These are phyloP conservation scores for Avena insularis DNA, from an alignment of 176 grass and related monocot genomes.

Conservation along the genomic window DNA sequence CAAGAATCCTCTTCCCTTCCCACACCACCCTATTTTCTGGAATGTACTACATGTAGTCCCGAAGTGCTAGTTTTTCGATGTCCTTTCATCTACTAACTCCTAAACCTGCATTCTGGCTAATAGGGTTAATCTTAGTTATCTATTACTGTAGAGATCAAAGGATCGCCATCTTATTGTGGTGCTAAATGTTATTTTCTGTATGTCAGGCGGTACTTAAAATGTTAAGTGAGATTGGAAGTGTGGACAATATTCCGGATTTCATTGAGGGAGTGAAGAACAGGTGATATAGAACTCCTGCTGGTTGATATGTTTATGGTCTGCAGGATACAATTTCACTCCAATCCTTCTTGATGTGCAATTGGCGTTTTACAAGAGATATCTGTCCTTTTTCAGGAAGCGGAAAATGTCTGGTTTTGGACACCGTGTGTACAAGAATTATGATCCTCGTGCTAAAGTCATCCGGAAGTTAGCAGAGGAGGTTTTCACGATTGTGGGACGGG, in stretches of 20 bases:
- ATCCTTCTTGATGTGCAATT: conserved; percentile 12
- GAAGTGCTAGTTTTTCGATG: not conserved
- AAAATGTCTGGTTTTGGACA: conserved; percentile 98
- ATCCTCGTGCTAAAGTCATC: conserved; percentile 96
- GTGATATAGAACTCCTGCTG: conserved; percentile 45
- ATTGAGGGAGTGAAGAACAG: conserved; percentile 98
- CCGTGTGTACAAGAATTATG: conserved; percentile 98
- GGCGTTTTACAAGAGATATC: conserved; percentile 26
- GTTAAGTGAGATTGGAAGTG: conserved; percentile 90
- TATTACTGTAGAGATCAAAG: conserved; percentile 11
- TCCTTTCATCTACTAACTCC: not conserved
- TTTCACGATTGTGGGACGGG: conserved; percentile 92
- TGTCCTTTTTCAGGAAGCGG: conserved; percentile 66
- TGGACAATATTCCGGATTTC: conserved; percentile 92
- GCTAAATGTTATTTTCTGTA: conserved; percentile 40
- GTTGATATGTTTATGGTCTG: not conserved
- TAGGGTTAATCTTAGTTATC: not conserved
- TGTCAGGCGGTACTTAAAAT: conserved; percentile 98
- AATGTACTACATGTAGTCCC: not conserved
- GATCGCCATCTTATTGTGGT: not conserved
- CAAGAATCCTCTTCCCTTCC: not conserved
- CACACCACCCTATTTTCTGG: not conserved
- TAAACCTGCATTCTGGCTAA: not conserved
- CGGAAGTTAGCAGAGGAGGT: conserved; percentile 94
- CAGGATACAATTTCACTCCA: not conserved